These are phyloP conservation scores for Acanthamoeba rhysodes DNA, from an alignment of 208 protist genomes.

Conservation along the genomic window DNA sequence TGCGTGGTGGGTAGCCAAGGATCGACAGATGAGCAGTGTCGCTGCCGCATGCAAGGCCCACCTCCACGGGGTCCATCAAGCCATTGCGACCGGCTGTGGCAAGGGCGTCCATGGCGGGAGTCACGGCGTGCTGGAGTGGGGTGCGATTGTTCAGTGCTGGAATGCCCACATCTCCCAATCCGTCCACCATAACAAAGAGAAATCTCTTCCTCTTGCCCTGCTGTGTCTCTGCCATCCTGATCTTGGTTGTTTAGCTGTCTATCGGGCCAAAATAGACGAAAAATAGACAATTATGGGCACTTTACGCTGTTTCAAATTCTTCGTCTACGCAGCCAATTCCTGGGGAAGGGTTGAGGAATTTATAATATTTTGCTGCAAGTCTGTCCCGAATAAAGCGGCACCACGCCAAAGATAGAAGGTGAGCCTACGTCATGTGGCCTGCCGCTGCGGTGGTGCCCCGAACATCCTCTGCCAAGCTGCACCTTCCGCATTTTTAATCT, in stretches of 20 bases:
- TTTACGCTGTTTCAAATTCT: no score
- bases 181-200: constrained; percentile 89
- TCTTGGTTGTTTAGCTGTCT: no score
- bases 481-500: no score
- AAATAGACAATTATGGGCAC: no score
- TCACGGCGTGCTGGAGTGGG: constrained; percentile 78
- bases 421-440: not conserved
- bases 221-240: not conserved
- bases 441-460: not conserved
- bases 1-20: constrained; percentile 89
- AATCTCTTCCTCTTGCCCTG: constrained; percentile 80
- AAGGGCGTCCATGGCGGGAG: constrained; percentile 84
- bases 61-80: constrained; percentile 90
- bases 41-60: constrained; percentile 90
- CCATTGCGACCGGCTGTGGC: constrained; percentile 84
- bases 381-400: no score
- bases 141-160: constrained; percentile 78
- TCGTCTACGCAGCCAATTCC: no score
- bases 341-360: no score
- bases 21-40: constrained; percentile 91
- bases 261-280: no score
- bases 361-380: no score
- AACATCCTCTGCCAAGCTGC: not conserved
- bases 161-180: constrained; percentile 86
- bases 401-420: no score